These are phyloP conservation scores for Arabidopsis arenosa DNA, from an alignment of 345 rosid species.

Conservation along the genomic window DNA sequence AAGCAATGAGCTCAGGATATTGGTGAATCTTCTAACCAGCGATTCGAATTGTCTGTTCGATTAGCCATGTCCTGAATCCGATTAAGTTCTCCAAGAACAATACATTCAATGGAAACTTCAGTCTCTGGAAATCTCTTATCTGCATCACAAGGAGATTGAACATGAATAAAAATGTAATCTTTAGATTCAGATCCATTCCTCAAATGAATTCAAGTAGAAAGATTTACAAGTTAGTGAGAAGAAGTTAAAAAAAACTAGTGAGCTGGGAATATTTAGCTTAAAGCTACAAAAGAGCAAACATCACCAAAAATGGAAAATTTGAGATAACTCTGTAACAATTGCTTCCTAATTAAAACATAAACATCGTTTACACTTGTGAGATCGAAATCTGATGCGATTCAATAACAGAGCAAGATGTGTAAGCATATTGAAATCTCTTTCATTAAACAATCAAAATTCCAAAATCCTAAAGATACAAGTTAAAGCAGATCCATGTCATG, in stretches of 20 bases:
- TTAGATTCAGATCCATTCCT: constrained; percentile 35
- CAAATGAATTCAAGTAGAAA: constrained; percentile 7
- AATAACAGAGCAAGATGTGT: background rate
- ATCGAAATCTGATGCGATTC: constrained; percentile 27
- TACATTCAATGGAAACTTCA: constrained; percentile 24
- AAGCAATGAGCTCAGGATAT: constrained; percentile 17
- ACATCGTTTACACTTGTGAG: background rate
- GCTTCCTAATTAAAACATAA: constrained; percentile 5
- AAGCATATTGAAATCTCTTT: background rate
- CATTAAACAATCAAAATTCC: background rate
- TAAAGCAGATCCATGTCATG: constrained; percentile 23
- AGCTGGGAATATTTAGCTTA: constrained; percentile 12
- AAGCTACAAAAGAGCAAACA: constrained; percentile 29
- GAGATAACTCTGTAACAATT: constrained; percentile 6
- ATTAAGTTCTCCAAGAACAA: constrained; percentile 31
- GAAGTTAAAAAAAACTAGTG: background rate
- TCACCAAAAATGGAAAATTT: constrained; percentile 20
- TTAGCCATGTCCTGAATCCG: constrained; percentile 43
- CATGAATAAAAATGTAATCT: background rate
- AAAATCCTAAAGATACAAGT: constrained; percentile 3
- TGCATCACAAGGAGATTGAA: constrained; percentile 27
- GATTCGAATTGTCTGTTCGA: constrained; percentile 41
- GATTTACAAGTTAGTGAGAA: constrained; percentile 1
- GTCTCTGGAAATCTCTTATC: constrained; percentile 25
- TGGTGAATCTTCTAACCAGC: constrained; percentile 34